Evolutionary conservation across 164 flowering plant genomes (phyloP).

Genomic region (Santalum album): DNA sequence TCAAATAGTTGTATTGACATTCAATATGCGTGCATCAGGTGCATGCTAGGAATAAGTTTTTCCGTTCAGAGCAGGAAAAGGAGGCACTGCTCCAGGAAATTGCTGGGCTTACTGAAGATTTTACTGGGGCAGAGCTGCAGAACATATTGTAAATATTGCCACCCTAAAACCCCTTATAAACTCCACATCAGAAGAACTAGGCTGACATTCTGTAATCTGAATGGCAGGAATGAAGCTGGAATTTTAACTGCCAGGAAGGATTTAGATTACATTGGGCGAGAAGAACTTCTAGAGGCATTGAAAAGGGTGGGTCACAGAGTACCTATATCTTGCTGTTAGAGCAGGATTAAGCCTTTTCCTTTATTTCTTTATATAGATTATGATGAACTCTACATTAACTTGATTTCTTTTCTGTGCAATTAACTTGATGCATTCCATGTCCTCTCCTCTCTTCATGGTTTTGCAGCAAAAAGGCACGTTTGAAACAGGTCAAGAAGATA

Average conservation of each 20-base stretch:
- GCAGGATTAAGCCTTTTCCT: neutral
- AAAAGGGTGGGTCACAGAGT: constrained; percentile 53
- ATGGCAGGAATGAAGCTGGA: constrained; percentile 92
- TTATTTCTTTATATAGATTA: neutral
- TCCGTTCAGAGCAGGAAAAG: constrained; percentile 82
- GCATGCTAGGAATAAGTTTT: constrained; percentile 90
- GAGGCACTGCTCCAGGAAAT: constrained; percentile 65
- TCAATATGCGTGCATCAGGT: constrained; percentile 39
- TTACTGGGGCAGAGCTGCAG: constrained; percentile 97
- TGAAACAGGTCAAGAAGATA: constrained; percentile 97
- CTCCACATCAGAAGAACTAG: constrained; percentile 1
- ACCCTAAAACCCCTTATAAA: neutral
- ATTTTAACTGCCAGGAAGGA: constrained; percentile 94
- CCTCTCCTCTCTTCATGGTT: constrained; percentile 4
- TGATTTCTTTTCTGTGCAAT: neutral
- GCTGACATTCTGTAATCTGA: constrained; percentile 4
- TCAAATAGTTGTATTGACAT: constrained; percentile 3
- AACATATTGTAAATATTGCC: constrained; percentile 60
- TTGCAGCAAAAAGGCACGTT: constrained; percentile 96
- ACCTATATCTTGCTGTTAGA: neutral
- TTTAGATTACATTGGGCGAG: constrained; percentile 81
- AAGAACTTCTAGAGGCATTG: constrained; percentile 83
- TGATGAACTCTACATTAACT: neutral
- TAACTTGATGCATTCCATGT: neutral
- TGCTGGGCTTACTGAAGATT: constrained; percentile 77